Conservation (phyloP, 345 rosid species). For the Sapria himalayana region DNA sequence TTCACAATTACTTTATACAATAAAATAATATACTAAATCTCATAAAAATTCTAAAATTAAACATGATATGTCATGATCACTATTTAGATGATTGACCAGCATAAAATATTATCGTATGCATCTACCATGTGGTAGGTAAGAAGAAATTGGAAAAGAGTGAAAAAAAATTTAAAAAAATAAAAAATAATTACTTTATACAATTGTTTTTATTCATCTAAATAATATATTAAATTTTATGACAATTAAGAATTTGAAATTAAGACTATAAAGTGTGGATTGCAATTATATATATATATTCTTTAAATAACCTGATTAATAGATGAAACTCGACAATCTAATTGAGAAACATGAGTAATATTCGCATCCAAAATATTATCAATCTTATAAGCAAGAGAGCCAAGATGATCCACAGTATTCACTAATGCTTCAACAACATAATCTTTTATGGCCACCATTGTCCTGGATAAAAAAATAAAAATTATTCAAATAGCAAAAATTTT, state of each 20-base stretch:
- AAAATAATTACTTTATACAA: neutral
- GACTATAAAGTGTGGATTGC: conserved; percentile 4
- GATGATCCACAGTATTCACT: conserved; percentile 87
- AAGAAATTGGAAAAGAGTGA: neutral
- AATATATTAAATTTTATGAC: neutral
- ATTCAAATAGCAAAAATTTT: too few species aligned
- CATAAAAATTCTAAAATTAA: too few species aligned
- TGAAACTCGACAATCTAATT: conserved; percentile 56
- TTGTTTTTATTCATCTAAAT: neutral
- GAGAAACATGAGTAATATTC: conserved; percentile 68
- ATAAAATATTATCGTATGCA: too few species aligned
- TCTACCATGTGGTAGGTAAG: neutral
- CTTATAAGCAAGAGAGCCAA: conserved; percentile 79
- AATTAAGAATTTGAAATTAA: neutral
- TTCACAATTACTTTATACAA: neutral
- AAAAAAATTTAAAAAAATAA: neutral
- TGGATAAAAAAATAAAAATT: too few species aligned
- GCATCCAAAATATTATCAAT: conserved; percentile 67
- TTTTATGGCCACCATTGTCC: too few species aligned
- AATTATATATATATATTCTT: too few species aligned
- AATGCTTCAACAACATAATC: conserved; percentile 83
- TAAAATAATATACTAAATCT: too few species aligned
- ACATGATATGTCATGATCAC: too few species aligned
- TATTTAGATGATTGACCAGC: too few species aligned
- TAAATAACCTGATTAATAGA: conserved; percentile 93